These are phyloP conservation scores for Bolboschoenus planiculmis DNA, from an alignment of 176 grass and related monocot genomes.

Conservation along the genomic window DNA sequence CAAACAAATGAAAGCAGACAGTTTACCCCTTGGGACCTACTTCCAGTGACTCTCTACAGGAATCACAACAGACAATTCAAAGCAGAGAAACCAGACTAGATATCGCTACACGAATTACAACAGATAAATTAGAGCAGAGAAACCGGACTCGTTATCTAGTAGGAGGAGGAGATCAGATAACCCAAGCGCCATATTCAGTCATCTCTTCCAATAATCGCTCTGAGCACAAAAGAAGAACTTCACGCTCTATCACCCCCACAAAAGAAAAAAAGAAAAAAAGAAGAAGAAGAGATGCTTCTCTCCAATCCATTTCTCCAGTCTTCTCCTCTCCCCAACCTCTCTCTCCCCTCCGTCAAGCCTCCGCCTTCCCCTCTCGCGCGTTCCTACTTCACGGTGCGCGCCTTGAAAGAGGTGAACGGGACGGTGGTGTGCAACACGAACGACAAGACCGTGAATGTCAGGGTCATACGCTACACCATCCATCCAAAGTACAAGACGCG, in stretches of 20 bases:
- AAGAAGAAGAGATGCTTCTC: not conserved
- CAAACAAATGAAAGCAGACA: too few relatives aligned
- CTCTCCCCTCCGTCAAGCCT: not conserved
- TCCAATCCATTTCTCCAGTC: constrained; percentile 2
- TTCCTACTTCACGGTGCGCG: constrained; percentile 31
- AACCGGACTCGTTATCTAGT: not conserved
- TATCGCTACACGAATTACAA: not conserved
- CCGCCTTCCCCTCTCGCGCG: not conserved
- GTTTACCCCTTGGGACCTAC: too few relatives aligned
- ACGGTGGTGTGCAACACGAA: constrained; percentile 65
- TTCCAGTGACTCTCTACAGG: not conserved
- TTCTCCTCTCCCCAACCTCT: not conserved
- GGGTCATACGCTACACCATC: constrained; percentile 52
- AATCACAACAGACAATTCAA: too few relatives aligned
- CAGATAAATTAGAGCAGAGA: not conserved
- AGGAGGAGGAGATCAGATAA: not conserved
- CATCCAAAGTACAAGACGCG: constrained; percentile 74
- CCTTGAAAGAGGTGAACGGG: constrained; percentile 55
- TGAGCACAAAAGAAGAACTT: not conserved
- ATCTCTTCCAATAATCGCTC: not conserved
- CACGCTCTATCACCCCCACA: not conserved
- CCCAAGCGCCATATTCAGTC: not conserved
- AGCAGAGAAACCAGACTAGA: too few relatives aligned
- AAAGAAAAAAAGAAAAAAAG: not conserved
- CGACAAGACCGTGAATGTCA: constrained; percentile 91